These are phyloP conservation scores for Rhodotorula toruloides DNA, from an alignment of 768 basidiomycete genomes.

Conservation along the genomic window DNA sequence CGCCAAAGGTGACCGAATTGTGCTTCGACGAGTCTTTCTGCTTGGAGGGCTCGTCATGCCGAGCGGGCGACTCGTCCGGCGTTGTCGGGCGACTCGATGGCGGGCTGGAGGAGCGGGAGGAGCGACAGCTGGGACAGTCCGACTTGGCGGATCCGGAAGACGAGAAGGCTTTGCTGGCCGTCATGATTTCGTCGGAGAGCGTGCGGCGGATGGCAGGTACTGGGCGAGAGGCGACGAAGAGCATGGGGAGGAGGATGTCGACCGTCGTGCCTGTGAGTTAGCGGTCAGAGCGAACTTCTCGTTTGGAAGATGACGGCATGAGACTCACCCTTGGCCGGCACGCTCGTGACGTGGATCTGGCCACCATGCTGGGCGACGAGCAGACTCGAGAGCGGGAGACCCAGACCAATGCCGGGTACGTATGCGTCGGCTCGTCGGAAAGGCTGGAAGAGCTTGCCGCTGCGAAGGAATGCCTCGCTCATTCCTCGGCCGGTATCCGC, in stretches of 20 bases:
- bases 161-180: not conserved
- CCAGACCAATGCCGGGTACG: not conserved
- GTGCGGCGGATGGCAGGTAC: not conserved
- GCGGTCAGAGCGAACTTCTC: not conserved
- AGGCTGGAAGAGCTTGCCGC: slow-evolving; percentile 7
- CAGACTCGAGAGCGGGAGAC: not conserved
- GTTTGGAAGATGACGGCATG: too few relatives aligned
- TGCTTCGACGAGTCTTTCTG: too few relatives aligned
- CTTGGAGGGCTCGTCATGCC: too few relatives aligned
- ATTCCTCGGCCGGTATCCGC: slow-evolving; percentile 9
- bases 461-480: not conserved
- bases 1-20: too few relatives aligned
- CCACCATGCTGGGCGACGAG: not conserved
- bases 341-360: not conserved
- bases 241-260: not conserved
- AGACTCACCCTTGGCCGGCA: not conserved
- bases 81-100: too few relatives aligned
- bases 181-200: not conserved
- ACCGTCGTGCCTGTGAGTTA: not conserved
- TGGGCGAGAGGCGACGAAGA: not conserved
- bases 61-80: too few relatives aligned
- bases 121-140: too few relatives aligned
- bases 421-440: slow-evolving; percentile 6
- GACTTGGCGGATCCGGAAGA: too few relatives aligned
- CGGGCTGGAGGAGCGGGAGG: too few relatives aligned